Base-by-base conservation (phyloP, 2,329 filamentous ascomycete genomes). In the Orbilia quercus region DNA sequence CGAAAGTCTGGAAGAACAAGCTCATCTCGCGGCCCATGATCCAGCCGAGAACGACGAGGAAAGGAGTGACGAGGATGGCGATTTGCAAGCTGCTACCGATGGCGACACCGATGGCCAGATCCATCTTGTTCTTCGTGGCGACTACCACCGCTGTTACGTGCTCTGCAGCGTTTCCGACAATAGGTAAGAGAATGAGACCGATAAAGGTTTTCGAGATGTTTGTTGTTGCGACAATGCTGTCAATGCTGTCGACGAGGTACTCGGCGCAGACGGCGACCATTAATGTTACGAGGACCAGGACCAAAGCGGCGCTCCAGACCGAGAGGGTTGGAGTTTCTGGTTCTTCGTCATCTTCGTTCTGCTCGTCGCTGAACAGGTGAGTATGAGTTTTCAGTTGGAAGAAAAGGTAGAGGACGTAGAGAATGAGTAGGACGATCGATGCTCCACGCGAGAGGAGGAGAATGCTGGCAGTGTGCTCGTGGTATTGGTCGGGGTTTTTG, bases 71-170 rank as follows among this genome's bases (percentile, higher is more conserved):
- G 47, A 92, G 88, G 48, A 94, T 84, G 20, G 91, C 90, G 77
- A 94, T 94, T 81, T 94, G 91, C 79, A 94, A 88, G 80, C 89
- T 91, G 70, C 89, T 91, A 48, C 91, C 91, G 78, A 94, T 90
- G 25, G 91, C 91, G 55, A 94, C 90, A 44, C 90, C 89, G 83
- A 94, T 91, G 28, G 91, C 88, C 40, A 83, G 79, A 75, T 85
- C 84, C 84, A 85, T 85, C 79, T 90, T 93, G 81, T 93, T 86
- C 80, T 91, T 90, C 75, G 88, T 84, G 0, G 91, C 90, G 23
- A 93, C 90, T 28, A 92, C 89, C 16, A 92, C 89, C 16, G 91
- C 91, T 0, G 91, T 93, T 40, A 92, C 90, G 78, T 93, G 90
- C 80, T 93, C 90, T 1, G 90, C 90, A 1, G 90, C 90, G 77